Percentiles rank a stretch among this genome's conserved stretches.
These are phyloP conservation scores for Leccinum pellstonianum DNA, from an alignment of 768 basidiomycete genomes.

Conservation along the genomic window DNA sequence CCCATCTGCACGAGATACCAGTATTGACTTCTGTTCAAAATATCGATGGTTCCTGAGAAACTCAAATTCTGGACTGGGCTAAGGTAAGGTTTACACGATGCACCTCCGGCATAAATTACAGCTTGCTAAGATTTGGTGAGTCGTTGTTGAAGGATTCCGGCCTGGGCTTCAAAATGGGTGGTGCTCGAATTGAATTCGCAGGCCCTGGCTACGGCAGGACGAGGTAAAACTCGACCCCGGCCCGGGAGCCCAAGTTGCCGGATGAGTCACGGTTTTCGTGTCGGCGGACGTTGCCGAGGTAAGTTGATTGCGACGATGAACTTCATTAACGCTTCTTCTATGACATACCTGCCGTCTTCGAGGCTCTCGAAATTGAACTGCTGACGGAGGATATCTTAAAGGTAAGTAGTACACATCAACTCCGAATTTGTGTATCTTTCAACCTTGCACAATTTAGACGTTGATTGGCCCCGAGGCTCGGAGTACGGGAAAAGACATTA, in stretches of 20 bases:
- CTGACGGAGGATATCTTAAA: conserved; percentile 77
- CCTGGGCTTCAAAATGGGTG: too few species aligned
- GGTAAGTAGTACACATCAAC: conserved; percentile 36
- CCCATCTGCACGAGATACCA: too few species aligned
- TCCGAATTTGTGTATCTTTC: background rate
- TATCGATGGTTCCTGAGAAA: too few species aligned
- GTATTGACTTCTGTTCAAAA: background rate
- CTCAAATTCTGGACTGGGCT: background rate
- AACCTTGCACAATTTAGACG: conserved; percentile 38
- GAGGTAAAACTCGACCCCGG: too few species aligned
- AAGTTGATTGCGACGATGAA: conserved; percentile 10
- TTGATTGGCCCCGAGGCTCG: conserved; percentile 39
- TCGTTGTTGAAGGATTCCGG: too few species aligned
- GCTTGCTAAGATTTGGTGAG: too few species aligned
- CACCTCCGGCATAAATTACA: too few species aligned
- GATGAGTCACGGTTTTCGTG: conserved; percentile 46
- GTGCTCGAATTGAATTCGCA: too few species aligned
- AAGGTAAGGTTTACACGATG: too few species aligned
- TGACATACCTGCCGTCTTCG: conserved; percentile 54
- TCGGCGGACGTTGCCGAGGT: conserved; percentile 51
- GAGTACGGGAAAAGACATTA: conserved; percentile 49
- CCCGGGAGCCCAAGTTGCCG: too few species aligned
- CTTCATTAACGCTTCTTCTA: conserved; percentile 20
- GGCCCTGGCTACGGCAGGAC: too few species aligned
- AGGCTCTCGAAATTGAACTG: conserved; percentile 74